A percentile compares a stretch with the other conserved stretches of the same genome.
Conservation (phyloP, 23 red algal genomes). For the Pyropia haitanensis region DNA sequence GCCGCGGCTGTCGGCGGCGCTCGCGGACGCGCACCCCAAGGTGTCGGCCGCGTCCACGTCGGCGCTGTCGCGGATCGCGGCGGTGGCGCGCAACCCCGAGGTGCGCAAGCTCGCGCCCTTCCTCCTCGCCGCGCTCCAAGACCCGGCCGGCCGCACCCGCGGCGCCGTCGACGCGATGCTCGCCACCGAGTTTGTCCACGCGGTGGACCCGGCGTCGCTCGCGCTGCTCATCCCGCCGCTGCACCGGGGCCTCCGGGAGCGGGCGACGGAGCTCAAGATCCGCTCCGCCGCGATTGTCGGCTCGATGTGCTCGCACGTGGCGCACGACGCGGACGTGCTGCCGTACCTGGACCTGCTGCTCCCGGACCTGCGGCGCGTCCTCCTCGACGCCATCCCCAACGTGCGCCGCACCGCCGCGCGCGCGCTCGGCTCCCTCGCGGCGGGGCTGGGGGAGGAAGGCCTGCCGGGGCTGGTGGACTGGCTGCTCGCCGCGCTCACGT, state of each 20-base stretch:
- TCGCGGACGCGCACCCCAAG: conserved; percentile 91
- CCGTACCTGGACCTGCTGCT: conserved; percentile 78
- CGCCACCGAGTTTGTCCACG: conserved; percentile 77
- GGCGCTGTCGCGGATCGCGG: conserved; percentile 70
- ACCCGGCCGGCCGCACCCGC: conserved; percentile 48
- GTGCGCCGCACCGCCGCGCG: conserved; percentile 63
- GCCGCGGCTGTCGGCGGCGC: conserved; percentile 66
- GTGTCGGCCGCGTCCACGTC: conserved; percentile 65
- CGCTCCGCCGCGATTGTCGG: conserved; percentile 77
- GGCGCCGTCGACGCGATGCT: conserved; percentile 92
- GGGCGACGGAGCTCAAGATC: conserved; percentile 75
- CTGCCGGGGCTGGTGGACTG: conserved; percentile 44
- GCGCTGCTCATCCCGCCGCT: conserved; percentile 75
- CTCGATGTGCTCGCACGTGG: conserved; percentile 81
- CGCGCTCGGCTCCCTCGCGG: conserved; percentile 68
- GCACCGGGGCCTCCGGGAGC: conserved; percentile 74
- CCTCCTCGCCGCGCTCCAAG: conserved; percentile 65
- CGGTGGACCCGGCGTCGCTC: conserved; percentile 74
- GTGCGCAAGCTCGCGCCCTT: conserved; percentile 62
- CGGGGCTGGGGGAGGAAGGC: conserved; percentile 42
- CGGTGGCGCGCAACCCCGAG: conserved; percentile 79
- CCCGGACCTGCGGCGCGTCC: conserved; percentile 39
- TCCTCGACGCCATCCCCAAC: conserved; percentile 80
- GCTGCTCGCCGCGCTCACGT: conserved; percentile 32
- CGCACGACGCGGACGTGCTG: conserved; percentile 52